These are phyloP conservation scores for Trifolium repens DNA, from an alignment of 306 rosid genomes.

Conservation along the genomic window DNA sequence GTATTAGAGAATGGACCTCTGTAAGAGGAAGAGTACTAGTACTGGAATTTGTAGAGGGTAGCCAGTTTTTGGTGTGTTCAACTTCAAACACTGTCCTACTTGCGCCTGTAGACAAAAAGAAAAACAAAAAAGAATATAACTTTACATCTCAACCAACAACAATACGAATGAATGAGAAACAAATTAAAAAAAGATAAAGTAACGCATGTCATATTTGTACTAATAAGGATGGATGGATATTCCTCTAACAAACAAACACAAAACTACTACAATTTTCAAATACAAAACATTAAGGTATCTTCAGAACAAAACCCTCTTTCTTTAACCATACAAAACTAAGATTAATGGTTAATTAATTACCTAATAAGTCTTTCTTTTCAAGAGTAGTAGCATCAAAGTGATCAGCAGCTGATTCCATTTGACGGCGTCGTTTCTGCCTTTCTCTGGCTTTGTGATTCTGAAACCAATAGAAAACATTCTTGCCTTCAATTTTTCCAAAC, in stretches of 20 bases:
- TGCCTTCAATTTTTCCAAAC: slow-evolving; percentile 92
- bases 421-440: slow-evolving; percentile 97
- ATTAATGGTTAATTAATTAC: no score
- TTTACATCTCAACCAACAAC: slow-evolving; percentile 57
- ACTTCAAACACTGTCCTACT: slow-evolving; percentile 71
- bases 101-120: slow-evolving; percentile 66
- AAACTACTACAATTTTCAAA: neutral
- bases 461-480: slow-evolving; percentile 96
- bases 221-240: slow-evolving; percentile 7
- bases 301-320: no score
- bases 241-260: slow-evolving; percentile 42
- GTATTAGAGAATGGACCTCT: slow-evolving; percentile 59
- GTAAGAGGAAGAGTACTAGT: slow-evolving; percentile 55
- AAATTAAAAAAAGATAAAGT: neutral
- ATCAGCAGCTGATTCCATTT: slow-evolving; percentile 63
- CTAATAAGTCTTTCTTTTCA: slow-evolving; percentile 55
- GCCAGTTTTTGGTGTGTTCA: slow-evolving; percentile 79
- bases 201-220: neutral
- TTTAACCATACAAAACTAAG: no score
- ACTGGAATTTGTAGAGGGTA: slow-evolving; percentile 65
- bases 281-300: neutral
- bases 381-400: slow-evolving; percentile 39
- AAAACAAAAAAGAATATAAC: slow-evolving; percentile 67
- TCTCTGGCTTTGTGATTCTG: slow-evolving; percentile 98
- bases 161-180: slow-evolving; percentile 44